phyloP scores from a whole-genome alignment of 257 asterid species.

The Nicotiana benthamiana region DNA sequence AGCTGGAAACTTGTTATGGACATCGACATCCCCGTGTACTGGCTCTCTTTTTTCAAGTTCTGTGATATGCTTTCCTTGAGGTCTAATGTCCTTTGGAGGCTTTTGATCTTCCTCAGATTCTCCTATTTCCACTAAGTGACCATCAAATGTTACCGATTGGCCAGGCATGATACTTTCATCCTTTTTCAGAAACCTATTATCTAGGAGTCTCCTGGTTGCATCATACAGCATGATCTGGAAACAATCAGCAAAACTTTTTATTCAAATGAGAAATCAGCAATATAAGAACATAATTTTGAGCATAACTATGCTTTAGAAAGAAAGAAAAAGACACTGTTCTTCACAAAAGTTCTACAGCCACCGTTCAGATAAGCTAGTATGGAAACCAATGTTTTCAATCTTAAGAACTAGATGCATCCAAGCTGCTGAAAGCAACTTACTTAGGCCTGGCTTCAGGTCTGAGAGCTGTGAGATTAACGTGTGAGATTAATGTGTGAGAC shows the following conservation, averaged over 20 bases:
- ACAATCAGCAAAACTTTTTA: neutral
- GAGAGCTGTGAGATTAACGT: neutral
- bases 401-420: neutral
- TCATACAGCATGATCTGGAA: conserved; percentile 67
- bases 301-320: neutral
- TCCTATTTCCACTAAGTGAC: conserved; percentile 68
- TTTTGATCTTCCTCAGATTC: conserved; percentile 39
- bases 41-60: conserved; percentile 19
- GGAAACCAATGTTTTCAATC: neutral
- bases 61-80: conserved; percentile 20
- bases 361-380: neutral
- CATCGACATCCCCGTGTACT: conserved; percentile 14
- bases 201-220: conserved; percentile 47
- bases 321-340: neutral
- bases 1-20: conserved; percentile 17
- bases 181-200: conserved; percentile 56
- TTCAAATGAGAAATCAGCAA: neutral
- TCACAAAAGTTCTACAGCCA: conserved; percentile 13
- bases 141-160: conserved; percentile 47
- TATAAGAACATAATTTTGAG: neutral
- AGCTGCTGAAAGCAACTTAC: neutral
- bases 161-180: conserved; percentile 58
- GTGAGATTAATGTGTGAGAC: neutral
- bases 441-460: neutral
- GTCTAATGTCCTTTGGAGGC: conserved; percentile 23